These are phyloP conservation scores for Geotrichum australiense DNA, from an alignment of 1,139 yeast genomes.

Conservation along the genomic window DNA sequence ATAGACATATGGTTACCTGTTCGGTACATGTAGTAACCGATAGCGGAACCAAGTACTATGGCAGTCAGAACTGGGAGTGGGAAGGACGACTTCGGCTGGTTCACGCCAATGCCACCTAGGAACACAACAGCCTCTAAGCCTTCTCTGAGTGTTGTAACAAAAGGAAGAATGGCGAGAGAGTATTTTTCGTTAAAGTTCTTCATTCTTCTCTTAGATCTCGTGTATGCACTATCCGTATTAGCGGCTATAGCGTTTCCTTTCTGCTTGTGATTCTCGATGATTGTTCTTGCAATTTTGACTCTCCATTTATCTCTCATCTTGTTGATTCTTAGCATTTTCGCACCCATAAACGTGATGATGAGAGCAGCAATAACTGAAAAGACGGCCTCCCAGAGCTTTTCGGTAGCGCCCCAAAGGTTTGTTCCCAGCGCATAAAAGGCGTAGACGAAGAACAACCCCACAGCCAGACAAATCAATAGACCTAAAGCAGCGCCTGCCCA, in stretches of 20 bases:
- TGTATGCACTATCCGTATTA: conserved; percentile 1
- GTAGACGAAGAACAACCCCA: conserved; percentile 70
- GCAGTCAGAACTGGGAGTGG: conserved; percentile 82
- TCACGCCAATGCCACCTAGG: conserved; percentile 76
- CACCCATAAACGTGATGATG: conserved; percentile 84
- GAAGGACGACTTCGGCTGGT: conserved; percentile 47
- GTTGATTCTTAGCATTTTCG: conserved; percentile 76
- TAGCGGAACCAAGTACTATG: conserved; percentile 58
- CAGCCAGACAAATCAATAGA: conserved; percentile 57
- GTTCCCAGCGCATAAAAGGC: conserved; percentile 71
- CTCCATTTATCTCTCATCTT: conserved; percentile 89
- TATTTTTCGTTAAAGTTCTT: conserved; percentile 40
- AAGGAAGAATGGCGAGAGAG: conserved; percentile 72
- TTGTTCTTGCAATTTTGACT: conserved; percentile 51
- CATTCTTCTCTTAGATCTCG: not conserved
- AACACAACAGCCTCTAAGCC: conserved; percentile 90
- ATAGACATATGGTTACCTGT: conserved; percentile 59
- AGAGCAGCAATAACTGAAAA: conserved; percentile 75
- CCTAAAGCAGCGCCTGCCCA: conserved; percentile 81
- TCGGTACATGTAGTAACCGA: conserved; percentile 63
- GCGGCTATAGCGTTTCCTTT: no score
- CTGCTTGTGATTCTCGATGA: conserved; percentile 38
- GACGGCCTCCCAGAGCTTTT: conserved; percentile 86
- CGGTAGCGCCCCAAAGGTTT: conserved; percentile 78
- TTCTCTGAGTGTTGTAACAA: conserved; percentile 79